Conservation (phyloP, 2,329 filamentous ascomycete genomes). For the Hymenoscyphus repandus region DNA sequence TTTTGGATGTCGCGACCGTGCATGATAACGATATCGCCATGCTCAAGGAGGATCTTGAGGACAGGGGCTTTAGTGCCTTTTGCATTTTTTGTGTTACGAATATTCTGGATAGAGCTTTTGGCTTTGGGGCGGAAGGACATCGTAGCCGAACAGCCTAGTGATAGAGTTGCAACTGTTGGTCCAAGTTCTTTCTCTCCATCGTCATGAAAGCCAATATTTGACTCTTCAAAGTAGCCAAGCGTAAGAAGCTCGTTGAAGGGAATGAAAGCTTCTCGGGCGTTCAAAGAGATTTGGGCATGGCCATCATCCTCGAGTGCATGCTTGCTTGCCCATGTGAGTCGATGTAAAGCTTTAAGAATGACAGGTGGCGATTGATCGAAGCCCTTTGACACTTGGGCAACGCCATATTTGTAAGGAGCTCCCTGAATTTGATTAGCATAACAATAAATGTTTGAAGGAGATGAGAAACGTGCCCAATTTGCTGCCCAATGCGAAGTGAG, state of each 20-base stretch:
- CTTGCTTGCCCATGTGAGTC: conserved; percentile 50
- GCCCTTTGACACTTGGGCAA: conserved; percentile 44
- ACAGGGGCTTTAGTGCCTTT: conserved; percentile 31
- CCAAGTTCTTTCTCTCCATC: conserved; percentile 61
- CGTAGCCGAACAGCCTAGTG: conserved; percentile 50
- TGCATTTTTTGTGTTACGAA: conserved; percentile 10
- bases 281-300: conserved; percentile 27
- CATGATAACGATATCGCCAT: conserved; percentile 64
- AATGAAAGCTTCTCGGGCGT: neutral
- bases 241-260: conserved; percentile 59
- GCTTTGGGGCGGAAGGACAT: conserved; percentile 56
- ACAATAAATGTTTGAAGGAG: neutral
- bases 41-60: conserved; percentile 42
- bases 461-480: conserved; percentile 42
- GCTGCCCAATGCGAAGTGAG: conserved; percentile 47
- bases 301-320: conserved; percentile 31
- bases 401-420: conserved; percentile 62
- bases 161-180: conserved; percentile 56
- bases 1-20: conserved; percentile 53
- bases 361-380: conserved; percentile 44
- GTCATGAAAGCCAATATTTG: conserved; percentile 58
- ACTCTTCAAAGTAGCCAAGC: conserved; percentile 56
- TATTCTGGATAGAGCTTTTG: conserved; percentile 19
- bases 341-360: conserved; percentile 45
- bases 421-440: conserved; percentile 37